Evolutionary conservation across 2,329 filamentous ascomycete species (phyloP).

Genomic region (Diplodia intermedia): DNA sequence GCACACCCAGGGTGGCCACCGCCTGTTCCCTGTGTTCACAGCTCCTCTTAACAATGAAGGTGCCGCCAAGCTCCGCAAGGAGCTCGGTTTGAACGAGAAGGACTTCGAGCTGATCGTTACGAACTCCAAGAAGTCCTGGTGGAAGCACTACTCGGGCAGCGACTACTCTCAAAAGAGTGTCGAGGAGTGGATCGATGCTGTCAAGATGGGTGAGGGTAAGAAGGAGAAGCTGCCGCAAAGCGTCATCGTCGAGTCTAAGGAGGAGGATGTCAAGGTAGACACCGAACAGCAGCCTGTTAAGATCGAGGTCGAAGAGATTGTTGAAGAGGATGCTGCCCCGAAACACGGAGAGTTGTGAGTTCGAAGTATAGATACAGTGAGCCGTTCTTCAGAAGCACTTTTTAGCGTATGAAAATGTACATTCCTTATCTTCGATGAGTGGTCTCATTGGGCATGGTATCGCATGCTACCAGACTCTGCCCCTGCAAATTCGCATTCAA

Average conservation of each 20-base stretch:
- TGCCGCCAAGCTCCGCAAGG: constrained; percentile 61
- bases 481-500: too few species aligned
- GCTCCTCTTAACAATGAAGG: constrained; percentile 69
- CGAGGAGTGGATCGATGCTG: constrained; percentile 88
- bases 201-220: constrained; percentile 83
- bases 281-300: constrained; percentile 42
- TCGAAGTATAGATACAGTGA: too few species aligned
- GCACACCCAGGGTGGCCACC: constrained; percentile 68
- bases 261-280: constrained; percentile 39
- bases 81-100: constrained; percentile 65
- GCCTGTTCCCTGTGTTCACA: constrained; percentile 83
- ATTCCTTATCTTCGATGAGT: neutral
- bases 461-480: neutral
- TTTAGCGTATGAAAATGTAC: neutral
- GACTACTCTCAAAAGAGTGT: constrained; percentile 66
- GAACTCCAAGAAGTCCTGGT: constrained; percentile 88
- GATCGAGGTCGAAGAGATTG: constrained; percentile 44
- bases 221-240: constrained; percentile 73
- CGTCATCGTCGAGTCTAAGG: constrained; percentile 43
- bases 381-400: too few species aligned
- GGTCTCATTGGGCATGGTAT: too few species aligned
- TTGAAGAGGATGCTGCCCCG: constrained; percentile 35
- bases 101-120: constrained; percentile 78
- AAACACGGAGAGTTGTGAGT: constrained; percentile 42
- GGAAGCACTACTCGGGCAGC: constrained; percentile 71